Conservation (phyloP, 805 yeast species). For the Grigorovia yakushimaensis region DNA sequence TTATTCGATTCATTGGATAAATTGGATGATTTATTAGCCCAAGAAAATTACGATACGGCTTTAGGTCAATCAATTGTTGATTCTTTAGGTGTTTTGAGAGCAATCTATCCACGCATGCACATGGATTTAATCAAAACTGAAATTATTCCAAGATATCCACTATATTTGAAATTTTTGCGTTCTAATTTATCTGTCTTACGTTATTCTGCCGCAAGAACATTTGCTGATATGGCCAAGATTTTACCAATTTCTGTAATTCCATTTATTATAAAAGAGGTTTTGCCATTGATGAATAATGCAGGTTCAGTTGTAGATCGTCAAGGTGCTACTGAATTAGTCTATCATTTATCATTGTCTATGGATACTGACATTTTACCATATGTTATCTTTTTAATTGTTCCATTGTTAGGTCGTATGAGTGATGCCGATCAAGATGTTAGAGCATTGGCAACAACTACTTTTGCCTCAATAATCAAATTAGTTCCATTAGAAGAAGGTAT, state of each 20-base stretch:
- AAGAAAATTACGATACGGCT: constrained; percentile 29
- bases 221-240: constrained; percentile 67
- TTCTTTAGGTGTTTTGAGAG: constrained; percentile 71
- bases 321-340: constrained; percentile 88
- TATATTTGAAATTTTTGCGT: constrained; percentile 43
- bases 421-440: constrained; percentile 87
- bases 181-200: constrained; percentile 76
- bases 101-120: constrained; percentile 56
- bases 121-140: constrained; percentile 36
- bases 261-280: constrained; percentile 59
- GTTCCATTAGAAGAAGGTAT: constrained; percentile 98
- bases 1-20: constrained; percentile 57
- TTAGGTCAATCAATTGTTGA: constrained; percentile 78
- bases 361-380: constrained; percentile 86
- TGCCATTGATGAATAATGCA: constrained; percentile 76
- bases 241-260: constrained; percentile 67
- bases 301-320: constrained; percentile 65
- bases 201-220: constrained; percentile 81
- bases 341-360: constrained; percentile 77
- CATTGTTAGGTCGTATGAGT: constrained; percentile 96
- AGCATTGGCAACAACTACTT: constrained; percentile 84
- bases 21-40: constrained; percentile 19
- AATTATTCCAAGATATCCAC: constrained; percentile 44
- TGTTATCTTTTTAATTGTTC: constrained; percentile 90
- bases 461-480: constrained; percentile 88